phyloP scores from a whole-genome alignment of 2,329 filamentous ascomycete species.

The Sordariomycetes sp. region DNA sequence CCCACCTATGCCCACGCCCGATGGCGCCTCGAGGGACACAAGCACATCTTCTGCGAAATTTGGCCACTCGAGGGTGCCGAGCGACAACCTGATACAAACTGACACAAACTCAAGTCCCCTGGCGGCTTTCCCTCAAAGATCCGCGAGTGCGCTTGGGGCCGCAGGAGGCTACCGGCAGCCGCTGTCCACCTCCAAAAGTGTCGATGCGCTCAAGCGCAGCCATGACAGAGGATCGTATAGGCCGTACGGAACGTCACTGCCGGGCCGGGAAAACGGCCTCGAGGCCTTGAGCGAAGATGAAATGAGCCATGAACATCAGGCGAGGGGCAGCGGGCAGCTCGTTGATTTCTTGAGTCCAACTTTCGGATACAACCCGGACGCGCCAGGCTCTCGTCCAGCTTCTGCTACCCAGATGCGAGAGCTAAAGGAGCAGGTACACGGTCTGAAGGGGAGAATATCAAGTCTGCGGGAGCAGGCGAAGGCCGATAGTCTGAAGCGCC shows the following conservation, averaged over 20 bases:
- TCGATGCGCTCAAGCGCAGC: constrained; percentile 19
- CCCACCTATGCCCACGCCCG: constrained; percentile 29
- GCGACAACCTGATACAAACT: constrained; percentile 33
- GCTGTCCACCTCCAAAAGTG: constrained; percentile 26
- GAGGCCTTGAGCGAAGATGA: constrained; percentile 43
- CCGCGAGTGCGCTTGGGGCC: constrained; percentile 49
- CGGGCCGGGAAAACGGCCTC: constrained; percentile 27
- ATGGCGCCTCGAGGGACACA: constrained; percentile 8
- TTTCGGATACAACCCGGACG: constrained; percentile 25
- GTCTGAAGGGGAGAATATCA: constrained; percentile 74
- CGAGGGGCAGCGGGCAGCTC: constrained; percentile 17
- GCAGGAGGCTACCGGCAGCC: constrained; percentile 44
- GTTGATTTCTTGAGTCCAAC: constrained; percentile 27
- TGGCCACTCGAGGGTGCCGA: constrained; percentile 46
- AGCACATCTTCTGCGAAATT: constrained; percentile 11
- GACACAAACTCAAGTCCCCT: constrained; percentile 4
- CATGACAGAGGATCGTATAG: constrained; percentile 7
- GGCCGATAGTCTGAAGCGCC: constrained; percentile 64
- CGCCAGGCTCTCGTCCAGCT: constrained; percentile 47
- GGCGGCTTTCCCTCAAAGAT: constrained; percentile 32
- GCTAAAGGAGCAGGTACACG: constrained; percentile 74
- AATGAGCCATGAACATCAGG: constrained; percentile 14
- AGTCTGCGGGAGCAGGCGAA: constrained; percentile 64
- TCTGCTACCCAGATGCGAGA: constrained; percentile 62
- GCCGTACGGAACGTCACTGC: constrained; percentile 23